phyloP scores from a whole-genome alignment of 1,284 basidiomycete species.

The Pholiota adiposa region DNA sequence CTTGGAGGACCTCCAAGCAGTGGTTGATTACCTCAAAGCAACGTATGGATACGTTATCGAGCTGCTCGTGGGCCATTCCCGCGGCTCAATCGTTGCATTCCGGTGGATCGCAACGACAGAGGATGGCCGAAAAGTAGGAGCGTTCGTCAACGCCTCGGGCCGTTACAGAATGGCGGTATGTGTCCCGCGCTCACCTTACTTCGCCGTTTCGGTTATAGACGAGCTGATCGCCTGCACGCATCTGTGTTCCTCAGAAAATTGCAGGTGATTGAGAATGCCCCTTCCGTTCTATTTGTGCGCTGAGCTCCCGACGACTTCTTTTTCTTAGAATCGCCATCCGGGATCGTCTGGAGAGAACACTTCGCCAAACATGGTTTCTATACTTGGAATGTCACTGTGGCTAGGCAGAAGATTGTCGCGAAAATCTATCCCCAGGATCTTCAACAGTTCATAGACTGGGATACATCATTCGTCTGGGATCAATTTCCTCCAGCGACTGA shows the following conservation, averaged over 20 bases:
- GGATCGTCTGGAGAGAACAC: conserved; percentile 45
- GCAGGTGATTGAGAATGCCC: conserved; percentile 37
- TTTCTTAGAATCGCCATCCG: conserved; percentile 39
- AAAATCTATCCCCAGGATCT: conserved; percentile 62
- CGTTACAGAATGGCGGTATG: conserved; percentile 76
- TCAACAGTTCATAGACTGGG: conserved; percentile 60
- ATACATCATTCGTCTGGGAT: conserved; percentile 66
- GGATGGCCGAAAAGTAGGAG: conserved; percentile 55
- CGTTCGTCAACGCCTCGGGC: conserved; percentile 72
- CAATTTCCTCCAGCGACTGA: conserved; percentile 62
- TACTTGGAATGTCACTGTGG: conserved; percentile 62
- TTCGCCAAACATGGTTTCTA: conserved; percentile 60
- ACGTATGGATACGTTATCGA: conserved; percentile 69
- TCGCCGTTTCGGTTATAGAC: conserved; percentile 18
- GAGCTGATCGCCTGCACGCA: conserved; percentile 20
- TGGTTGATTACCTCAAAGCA: conserved; percentile 61
- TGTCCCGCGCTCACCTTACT: conserved; percentile 13
- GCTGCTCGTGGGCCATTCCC: conserved; percentile 74
- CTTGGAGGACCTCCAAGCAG: conserved; percentile 63
- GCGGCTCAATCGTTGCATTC: conserved; percentile 68
- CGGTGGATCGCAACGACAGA: conserved; percentile 67
- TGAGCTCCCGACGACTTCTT: background rate
- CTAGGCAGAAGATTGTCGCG: conserved; percentile 54
- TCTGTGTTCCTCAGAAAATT: conserved; percentile 42
- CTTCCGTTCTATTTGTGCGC: background rate